Conservation (phyloP, 2,329 filamentous ascomycete species). For the Trichoderma brevicompactum region DNA sequence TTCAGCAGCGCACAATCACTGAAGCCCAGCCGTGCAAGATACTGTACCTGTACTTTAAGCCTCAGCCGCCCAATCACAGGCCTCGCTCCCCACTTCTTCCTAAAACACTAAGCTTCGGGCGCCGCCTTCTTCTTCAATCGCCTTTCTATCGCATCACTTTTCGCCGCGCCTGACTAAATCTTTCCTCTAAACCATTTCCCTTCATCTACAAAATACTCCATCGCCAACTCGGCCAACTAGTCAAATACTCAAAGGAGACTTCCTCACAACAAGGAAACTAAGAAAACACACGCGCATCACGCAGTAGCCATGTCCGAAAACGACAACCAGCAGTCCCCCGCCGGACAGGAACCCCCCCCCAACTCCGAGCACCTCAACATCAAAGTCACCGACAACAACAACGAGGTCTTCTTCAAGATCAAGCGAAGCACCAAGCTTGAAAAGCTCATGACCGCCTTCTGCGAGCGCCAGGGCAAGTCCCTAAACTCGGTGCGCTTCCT, state of each 20-base stretch:
- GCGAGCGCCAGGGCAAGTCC: constrained; percentile 91
- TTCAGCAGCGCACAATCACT: constrained; percentile 16
- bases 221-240: neutral
- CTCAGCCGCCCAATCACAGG: constrained; percentile 35
- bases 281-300: neutral
- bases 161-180: neutral
- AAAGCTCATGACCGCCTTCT: constrained; percentile 98
- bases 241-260: neutral
- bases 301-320: constrained; percentile 50
- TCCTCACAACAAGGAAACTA: neutral
- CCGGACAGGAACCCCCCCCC: constrained; percentile 47
- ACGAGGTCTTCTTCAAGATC: constrained; percentile 99
- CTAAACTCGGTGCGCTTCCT: constrained; percentile 85
- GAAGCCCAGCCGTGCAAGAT: constrained; percentile 13
- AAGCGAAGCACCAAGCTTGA: constrained; percentile 94
- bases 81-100: constrained; percentile 36
- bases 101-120: constrained; percentile 1
- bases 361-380: constrained; percentile 90
- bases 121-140: constrained; percentile 27
- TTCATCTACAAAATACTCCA: neutral
- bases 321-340: constrained; percentile 43
- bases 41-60: constrained; percentile 15
- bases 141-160: constrained; percentile 24
- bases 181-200: no score
- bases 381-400: constrained; percentile 99